Evolutionary conservation across 2,329 filamentous ascomycete genomes (phyloP), one percentile per base, ranked within the genome.

Genomic region (Monosporascus sp.): DNA sequence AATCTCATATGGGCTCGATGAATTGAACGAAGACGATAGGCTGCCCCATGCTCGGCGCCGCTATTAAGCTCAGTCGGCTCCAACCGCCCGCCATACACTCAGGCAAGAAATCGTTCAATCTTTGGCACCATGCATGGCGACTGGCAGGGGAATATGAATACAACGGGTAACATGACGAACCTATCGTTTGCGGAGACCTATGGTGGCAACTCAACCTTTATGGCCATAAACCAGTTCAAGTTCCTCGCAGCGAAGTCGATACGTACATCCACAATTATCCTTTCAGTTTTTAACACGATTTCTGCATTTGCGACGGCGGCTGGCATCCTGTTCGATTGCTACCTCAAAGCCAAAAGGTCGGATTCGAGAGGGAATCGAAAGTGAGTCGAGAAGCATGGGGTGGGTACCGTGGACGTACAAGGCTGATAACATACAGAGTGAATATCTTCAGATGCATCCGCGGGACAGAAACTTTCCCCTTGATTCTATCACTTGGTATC

Each of bases 211-310:
- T 68, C 70, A 34, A 74, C 76, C 6, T 72, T 73, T 39, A 67
- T 72, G 39, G 66, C 80, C 56, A 74, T 79, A 59, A 78, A 79
- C 60, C 65, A 80, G 57, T 72, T 82, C 58, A 73, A 70, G 53
- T 79, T 82, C 57, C 74, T 75, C 31, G 73, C 76, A 17, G 76
- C 76, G 56, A 82, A 77, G 61, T 84, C 81, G 36, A 74, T 84
- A 61, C 75, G 83, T 59, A 83, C 79, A 18, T 84, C 82, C 24
- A 81, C 80, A 44, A 78, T 85, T 52, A 81, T 85, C 54, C 72
- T 86, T 51, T 78, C 82, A 37, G 69, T 74, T 51, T 84, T 85
- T 70, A 86, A 86, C 65, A 74, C 80, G 22, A 64, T 83, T 50
- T 79, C 79, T 18, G 81, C 82, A 5, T 75, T 82, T 52, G 73